Evolutionary conservation across 805 yeast genomes (phyloP).

Genomic region (Clavispora carvajalis): DNA sequence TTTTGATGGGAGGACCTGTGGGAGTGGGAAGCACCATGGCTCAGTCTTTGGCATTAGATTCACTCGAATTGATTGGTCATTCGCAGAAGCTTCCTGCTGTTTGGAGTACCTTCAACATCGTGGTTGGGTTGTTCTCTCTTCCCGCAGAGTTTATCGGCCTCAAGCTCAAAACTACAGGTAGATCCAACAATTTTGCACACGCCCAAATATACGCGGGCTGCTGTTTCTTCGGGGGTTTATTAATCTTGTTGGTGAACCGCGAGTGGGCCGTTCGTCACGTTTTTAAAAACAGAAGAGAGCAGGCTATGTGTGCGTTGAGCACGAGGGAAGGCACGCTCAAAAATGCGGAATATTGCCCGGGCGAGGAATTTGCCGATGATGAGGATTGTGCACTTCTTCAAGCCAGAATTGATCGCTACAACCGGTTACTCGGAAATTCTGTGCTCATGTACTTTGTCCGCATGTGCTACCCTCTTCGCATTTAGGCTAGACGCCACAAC

Average conservation of each 20-base stretch:
- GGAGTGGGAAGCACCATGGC: slow-evolving; percentile 26
- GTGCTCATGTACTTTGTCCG: slow-evolving; percentile 6
- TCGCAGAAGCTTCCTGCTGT: slow-evolving; percentile 29
- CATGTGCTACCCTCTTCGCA: slow-evolving; percentile 13
- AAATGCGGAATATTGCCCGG: too few relatives aligned
- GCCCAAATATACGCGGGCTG: slow-evolving; percentile 59
- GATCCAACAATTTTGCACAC: slow-evolving; percentile 34
- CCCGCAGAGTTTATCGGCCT: slow-evolving; percentile 54
- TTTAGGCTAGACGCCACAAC: too few relatives aligned
- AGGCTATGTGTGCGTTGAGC: slow-evolving; percentile 1
- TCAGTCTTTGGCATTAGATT: slow-evolving; percentile 15
- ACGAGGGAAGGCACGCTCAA: too few relatives aligned
- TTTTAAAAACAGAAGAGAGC: slow-evolving; percentile 5
- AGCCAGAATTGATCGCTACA: slow-evolving; percentile 6
- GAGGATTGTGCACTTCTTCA: neutral
- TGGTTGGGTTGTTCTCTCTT: slow-evolving; percentile 28
- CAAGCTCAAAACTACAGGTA: slow-evolving; percentile 6
- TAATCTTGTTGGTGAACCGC: slow-evolving; percentile 44
- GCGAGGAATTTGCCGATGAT: neutral
- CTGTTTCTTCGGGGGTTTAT: slow-evolving; percentile 37
- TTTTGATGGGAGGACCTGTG: slow-evolving; percentile 25
- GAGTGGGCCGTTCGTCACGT: slow-evolving; percentile 40
- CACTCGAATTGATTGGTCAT: slow-evolving; percentile 6
- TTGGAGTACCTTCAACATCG: slow-evolving; percentile 35
- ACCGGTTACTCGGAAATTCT: slow-evolving; percentile 7